Conservation (phyloP, 176 grass and related monocot genomes). For the Metroxylon sagu region DNA sequence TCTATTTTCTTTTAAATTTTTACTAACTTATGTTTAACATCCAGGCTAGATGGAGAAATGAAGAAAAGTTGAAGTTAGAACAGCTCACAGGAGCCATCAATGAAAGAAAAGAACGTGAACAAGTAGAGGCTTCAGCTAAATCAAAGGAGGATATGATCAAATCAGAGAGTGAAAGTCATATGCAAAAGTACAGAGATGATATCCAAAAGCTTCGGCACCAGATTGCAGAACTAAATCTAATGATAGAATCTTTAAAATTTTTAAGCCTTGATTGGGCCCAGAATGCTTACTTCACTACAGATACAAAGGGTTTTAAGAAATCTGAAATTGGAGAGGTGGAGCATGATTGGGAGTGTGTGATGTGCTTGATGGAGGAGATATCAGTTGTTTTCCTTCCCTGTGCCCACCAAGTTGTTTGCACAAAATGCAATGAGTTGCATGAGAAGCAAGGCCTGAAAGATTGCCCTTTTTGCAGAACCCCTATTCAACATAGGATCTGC, state of each 20-base stretch:
- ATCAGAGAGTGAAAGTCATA: background rate
- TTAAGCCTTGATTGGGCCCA: background rate
- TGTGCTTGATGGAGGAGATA: constrained; percentile 21
- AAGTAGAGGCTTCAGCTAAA: constrained; percentile 5
- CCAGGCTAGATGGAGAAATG: constrained; percentile 8
- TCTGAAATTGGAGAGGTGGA: background rate
- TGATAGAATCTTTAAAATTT: background rate
- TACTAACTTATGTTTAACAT: too few species aligned
- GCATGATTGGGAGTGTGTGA: constrained; percentile 12
- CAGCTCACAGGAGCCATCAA: background rate
- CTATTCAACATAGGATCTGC: constrained; percentile 12
- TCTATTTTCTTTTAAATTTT: too few species aligned
- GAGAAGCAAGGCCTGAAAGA: constrained; percentile 8
- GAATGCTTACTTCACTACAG: background rate
- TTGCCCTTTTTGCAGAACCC: constrained; percentile 14
- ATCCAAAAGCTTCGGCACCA: background rate
- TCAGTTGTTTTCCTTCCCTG: constrained; percentile 26
- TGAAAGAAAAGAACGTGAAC: constrained; percentile 12
- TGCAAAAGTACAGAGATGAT: constrained; percentile 9
- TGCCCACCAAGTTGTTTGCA: constrained; percentile 19
- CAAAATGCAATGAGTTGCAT: constrained; percentile 22
- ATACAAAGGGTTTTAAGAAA: background rate
- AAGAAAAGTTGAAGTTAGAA: constrained; percentile 3
- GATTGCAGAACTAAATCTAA: background rate
- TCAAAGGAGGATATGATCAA: background rate